These are phyloP conservation scores for Candida yuanshanica DNA, from an alignment of 805 yeast species.

Conservation along the genomic window DNA sequence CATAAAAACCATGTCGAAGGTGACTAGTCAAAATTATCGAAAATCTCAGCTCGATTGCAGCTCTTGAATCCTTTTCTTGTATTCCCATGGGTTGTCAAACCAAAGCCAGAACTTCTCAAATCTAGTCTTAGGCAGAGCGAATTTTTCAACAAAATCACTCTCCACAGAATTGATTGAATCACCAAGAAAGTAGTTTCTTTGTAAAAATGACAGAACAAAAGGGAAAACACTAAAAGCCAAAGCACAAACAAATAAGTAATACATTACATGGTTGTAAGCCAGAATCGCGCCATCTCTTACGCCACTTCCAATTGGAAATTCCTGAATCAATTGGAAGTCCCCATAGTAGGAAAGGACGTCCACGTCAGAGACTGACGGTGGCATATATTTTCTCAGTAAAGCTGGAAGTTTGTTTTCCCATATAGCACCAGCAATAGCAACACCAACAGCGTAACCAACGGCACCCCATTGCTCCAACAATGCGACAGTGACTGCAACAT, in stretches of 20 bases:
- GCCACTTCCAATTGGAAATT: too few relatives aligned
- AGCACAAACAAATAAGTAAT: conserved; percentile 25
- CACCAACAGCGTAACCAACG: conserved; percentile 36
- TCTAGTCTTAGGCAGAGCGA: conserved; percentile 3
- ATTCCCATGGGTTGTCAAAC: conserved; percentile 5
- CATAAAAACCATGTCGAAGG: too few relatives aligned
- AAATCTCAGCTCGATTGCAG: too few relatives aligned
- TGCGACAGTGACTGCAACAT: conserved; percentile 34
- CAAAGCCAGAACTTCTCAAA: conserved; percentile 2
- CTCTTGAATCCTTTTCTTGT: not conserved
- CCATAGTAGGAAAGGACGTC: conserved; percentile 19
- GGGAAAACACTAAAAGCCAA: conserved; percentile 27
- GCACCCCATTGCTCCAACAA: conserved; percentile 29
- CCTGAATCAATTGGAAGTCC: conserved; percentile 23
- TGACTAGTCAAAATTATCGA: too few relatives aligned
- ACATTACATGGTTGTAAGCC: conserved; percentile 29
- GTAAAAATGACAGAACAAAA: conserved; percentile 28
- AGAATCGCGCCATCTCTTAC: conserved; percentile 29
- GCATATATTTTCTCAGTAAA: conserved; percentile 25
- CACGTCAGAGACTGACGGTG: conserved; percentile 16
- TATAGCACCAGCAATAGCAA: conserved; percentile 35
- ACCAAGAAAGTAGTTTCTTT: conserved; percentile 31
- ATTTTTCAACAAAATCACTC: conserved; percentile 18
- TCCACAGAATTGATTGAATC: conserved; percentile 33
- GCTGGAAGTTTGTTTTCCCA: conserved; percentile 28